Evolutionary conservation across 2,329 filamentous ascomycete species (phyloP).

Genomic region (Pyrenophora tritici-repentis): DNA sequence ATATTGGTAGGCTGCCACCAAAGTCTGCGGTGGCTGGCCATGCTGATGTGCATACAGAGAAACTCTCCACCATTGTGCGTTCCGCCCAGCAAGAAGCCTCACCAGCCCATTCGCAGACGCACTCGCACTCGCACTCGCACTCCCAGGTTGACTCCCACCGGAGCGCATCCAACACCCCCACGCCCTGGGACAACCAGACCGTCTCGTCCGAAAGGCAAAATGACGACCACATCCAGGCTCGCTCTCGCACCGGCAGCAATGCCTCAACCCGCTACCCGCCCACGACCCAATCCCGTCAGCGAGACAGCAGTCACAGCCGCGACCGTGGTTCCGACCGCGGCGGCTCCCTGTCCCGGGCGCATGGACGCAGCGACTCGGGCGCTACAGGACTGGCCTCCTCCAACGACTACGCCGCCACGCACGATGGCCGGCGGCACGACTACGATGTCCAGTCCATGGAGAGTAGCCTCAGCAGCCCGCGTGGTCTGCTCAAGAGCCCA

Average conservation of each 20-base stretch:
- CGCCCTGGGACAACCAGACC: slow-evolving; percentile 68
- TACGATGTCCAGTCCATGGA: slow-evolving; percentile 98
- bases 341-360: slow-evolving; percentile 50
- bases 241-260: slow-evolving; percentile 43
- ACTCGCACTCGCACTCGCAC: background rate
- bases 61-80: slow-evolving; percentile 90
- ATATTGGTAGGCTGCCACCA: slow-evolving; percentile 70
- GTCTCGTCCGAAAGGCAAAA: slow-evolving; percentile 50
- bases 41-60: slow-evolving; percentile 65
- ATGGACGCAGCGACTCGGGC: slow-evolving; percentile 79
- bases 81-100: slow-evolving; percentile 71
- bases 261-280: slow-evolving; percentile 38
- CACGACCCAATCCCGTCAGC: slow-evolving; percentile 34
- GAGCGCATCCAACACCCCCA: slow-evolving; percentile 62
- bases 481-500: slow-evolving; percentile 73
- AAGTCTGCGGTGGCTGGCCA: slow-evolving; percentile 11
- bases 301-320: slow-evolving; percentile 48
- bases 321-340: slow-evolving; percentile 49
- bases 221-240: slow-evolving; percentile 48
- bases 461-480: slow-evolving; percentile 76
- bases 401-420: slow-evolving; percentile 77
- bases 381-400: slow-evolving; percentile 73
- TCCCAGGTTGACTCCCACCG: slow-evolving; percentile 33
- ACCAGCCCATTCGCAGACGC: slow-evolving; percentile 4
- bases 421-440: slow-evolving; percentile 79